phyloP scores from a whole-genome alignment of 2,329 filamentous ascomycete species.

The Fusarium subtropicale region DNA sequence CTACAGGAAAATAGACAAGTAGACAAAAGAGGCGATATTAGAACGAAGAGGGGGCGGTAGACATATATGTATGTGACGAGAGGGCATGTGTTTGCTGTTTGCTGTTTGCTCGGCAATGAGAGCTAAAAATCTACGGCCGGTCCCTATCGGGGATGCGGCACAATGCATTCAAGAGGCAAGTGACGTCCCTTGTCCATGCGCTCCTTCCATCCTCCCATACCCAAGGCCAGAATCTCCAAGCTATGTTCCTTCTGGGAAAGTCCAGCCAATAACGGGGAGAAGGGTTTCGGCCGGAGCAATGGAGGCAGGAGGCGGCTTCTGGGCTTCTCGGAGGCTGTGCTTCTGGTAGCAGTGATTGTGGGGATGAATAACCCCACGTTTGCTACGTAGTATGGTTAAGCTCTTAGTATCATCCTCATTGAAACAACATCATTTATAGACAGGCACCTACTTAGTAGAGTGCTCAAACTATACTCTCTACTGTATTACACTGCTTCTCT shows the following conservation, averaged over 20 bases:
- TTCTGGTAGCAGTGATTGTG: slow-evolving; percentile 13
- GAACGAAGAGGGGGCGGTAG: slow-evolving; percentile 9
- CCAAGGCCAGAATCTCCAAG: slow-evolving; percentile 11
- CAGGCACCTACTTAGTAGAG: background rate
- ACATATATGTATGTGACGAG: slow-evolving; percentile 5
- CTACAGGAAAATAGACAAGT: background rate
- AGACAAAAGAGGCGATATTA: slow-evolving; percentile 3
- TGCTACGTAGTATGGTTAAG: background rate
- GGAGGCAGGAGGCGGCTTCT: slow-evolving; percentile 29
- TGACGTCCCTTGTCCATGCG: slow-evolving; percentile 37
- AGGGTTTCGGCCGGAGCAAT: slow-evolving; percentile 41
- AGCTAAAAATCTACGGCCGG: background rate
- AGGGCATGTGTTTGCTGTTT: slow-evolving; percentile 19
- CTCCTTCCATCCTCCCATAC: slow-evolving; percentile 22
- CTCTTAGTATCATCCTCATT: background rate
- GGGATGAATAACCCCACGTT: slow-evolving; percentile 25
- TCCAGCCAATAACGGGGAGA: slow-evolving; percentile 25
- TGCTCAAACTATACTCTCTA: background rate
- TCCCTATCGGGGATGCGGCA: slow-evolving; percentile 40
- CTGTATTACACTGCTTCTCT: background rate
- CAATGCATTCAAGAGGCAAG: slow-evolving; percentile 35
- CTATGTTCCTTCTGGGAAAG: slow-evolving; percentile 3
- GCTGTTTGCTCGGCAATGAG: slow-evolving; percentile 7
- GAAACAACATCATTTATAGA: too few species aligned
- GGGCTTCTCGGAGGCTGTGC: slow-evolving; percentile 17